Conservation (phyloP, 352 stramenopile species). For the Phytophthora brassicae region DNA sequence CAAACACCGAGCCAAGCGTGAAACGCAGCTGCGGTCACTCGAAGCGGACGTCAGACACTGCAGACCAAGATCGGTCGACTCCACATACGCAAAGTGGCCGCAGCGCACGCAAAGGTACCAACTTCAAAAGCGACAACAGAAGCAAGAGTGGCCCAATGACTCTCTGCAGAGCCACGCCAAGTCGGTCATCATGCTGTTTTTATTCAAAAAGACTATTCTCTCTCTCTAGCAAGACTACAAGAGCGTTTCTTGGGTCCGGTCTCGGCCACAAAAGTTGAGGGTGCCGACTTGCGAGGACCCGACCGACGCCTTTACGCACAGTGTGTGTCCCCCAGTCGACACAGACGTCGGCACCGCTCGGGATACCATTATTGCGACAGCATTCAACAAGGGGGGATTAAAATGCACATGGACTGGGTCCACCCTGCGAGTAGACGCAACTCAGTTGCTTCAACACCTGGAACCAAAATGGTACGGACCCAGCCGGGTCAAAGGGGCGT, state of each 20-base stretch:
- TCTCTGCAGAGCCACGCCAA: slow-evolving; percentile 23
- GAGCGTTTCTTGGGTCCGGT: slow-evolving; percentile 19
- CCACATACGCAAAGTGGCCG: not conserved
- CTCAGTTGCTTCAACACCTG: no score
- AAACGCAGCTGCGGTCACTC: slow-evolving; percentile 20
- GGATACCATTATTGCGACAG: no score
- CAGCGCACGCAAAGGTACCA: slow-evolving; percentile 5
- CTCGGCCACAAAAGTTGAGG: not conserved
- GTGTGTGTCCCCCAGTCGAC: no score
- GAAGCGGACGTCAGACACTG: slow-evolving; percentile 29
- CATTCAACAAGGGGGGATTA: no score
- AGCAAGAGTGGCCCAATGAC: not conserved
- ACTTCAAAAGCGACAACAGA: slow-evolving; percentile 6
- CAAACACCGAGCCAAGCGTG: slow-evolving; percentile 40
- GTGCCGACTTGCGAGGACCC: slow-evolving; percentile 3
- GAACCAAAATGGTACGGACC: no score
- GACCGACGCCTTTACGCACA: not conserved
- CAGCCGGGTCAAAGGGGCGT: no score
- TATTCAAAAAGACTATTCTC: slow-evolving; percentile 34
- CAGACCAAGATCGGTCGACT: slow-evolving; percentile 30
- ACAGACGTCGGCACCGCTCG: no score
- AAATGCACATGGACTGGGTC: no score
- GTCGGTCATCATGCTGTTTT: slow-evolving; percentile 31
- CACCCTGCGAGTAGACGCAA: no score
- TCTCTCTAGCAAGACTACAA: slow-evolving; percentile 11